phyloP scores from a whole-genome alignment of 1,284 basidiomycete species.

The Fomitiporia mediterranea region DNA sequence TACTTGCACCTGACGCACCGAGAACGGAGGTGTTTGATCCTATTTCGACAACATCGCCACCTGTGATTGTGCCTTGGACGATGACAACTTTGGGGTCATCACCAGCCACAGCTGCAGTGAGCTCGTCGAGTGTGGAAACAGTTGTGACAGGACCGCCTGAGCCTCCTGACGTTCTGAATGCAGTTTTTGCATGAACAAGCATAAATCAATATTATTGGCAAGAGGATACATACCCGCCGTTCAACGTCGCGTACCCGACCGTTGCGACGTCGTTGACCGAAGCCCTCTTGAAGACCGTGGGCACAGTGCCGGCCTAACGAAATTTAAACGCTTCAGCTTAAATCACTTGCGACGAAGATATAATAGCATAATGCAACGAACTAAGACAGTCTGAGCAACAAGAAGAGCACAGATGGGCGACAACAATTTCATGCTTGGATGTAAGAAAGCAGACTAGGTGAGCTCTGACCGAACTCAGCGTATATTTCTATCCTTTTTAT shows the following conservation, averaged over 20 bases:
- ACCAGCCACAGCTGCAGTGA: constrained; percentile 40
- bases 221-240: constrained; percentile 33
- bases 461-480: not conserved
- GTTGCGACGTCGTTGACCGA: constrained; percentile 35
- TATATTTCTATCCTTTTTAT: not conserved
- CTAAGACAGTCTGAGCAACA: not conserved
- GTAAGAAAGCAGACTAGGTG: not conserved
- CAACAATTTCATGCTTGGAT: not conserved
- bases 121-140: constrained; percentile 38
- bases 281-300: constrained; percentile 31
- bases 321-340: too few species aligned
- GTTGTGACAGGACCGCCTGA: constrained; percentile 40
- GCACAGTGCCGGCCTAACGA: not conserved
- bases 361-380: not conserved
- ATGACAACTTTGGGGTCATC: constrained; percentile 42
- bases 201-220: not conserved
- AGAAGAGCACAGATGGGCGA: not conserved
- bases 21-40: constrained; percentile 44
- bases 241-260: constrained; percentile 39
- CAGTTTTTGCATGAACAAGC: not conserved
- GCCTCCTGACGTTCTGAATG: constrained; percentile 39
- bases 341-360: too few species aligned
- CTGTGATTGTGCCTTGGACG: constrained; percentile 40
- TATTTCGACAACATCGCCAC: constrained; percentile 37
- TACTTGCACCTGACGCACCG: constrained; percentile 29